Percentiles rank a stretch among this genome's conserved stretches.
Conservation (phyloP, 2,329 filamentous ascomycete species). For the Incumbomyces lentus region DNA sequence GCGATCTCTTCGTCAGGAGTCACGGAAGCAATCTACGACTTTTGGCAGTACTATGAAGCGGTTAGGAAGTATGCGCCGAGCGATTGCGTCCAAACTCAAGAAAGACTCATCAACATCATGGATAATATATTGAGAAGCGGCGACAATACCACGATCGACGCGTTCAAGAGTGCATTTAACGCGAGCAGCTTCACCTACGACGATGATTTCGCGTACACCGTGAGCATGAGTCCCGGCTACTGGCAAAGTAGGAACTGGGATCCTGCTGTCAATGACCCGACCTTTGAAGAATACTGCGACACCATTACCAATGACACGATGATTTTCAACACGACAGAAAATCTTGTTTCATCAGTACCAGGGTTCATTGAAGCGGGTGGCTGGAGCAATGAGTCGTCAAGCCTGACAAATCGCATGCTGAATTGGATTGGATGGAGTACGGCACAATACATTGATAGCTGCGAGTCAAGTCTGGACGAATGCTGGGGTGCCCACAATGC, state of each 20-base stretch:
- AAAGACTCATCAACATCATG: slow-evolving; percentile 49
- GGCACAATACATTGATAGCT: slow-evolving; percentile 31
- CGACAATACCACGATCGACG: slow-evolving; percentile 34
- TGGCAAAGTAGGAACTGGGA: slow-evolving; percentile 55
- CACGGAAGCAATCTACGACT: slow-evolving; percentile 66
- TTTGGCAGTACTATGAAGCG: slow-evolving; percentile 56
- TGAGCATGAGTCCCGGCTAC: slow-evolving; percentile 34
- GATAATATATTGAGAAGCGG: slow-evolving; percentile 47
- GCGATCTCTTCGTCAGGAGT: slow-evolving; percentile 74
- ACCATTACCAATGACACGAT: slow-evolving; percentile 42
- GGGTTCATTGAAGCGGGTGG: slow-evolving; percentile 40
- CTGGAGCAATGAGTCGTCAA: slow-evolving; percentile 31
- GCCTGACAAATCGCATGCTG: slow-evolving; percentile 41
- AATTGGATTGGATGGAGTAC: slow-evolving; percentile 50
- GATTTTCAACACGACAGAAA: slow-evolving; percentile 32
- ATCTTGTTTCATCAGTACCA: slow-evolving; percentile 30
- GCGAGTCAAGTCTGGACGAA: slow-evolving; percentile 36
- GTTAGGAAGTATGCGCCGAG: slow-evolving; percentile 46
- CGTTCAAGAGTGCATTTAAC: slow-evolving; percentile 44
- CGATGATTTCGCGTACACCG: slow-evolving; percentile 43
- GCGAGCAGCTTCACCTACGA: slow-evolving; percentile 30
- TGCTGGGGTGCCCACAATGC: slow-evolving; percentile 43
- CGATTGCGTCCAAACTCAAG: slow-evolving; percentile 55
- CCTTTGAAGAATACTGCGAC: slow-evolving; percentile 45
- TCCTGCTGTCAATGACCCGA: slow-evolving; percentile 39